phyloP scores from a whole-genome alignment of 805 yeast genomes.

The Candida silvicultrix region DNA sequence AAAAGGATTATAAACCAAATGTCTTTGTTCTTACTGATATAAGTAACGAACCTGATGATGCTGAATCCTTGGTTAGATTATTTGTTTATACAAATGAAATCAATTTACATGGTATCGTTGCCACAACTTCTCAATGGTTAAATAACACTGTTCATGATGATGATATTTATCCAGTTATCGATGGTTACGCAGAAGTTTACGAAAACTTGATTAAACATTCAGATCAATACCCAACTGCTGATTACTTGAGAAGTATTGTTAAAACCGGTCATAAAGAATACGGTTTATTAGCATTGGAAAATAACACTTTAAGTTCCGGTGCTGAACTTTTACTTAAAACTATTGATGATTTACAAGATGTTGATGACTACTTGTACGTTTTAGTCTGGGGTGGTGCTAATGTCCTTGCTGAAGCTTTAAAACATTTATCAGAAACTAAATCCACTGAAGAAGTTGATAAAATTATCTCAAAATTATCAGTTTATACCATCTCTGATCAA shows the following conservation, averaged over 20 bases:
- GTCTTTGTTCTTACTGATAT: constrained; percentile 26
- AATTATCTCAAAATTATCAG: constrained; percentile 16
- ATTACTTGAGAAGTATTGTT: constrained; percentile 21
- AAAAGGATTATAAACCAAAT: constrained; percentile 23
- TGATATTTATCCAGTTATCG: constrained; percentile 26
- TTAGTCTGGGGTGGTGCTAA: constrained; percentile 27
- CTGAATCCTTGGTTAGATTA: constrained; percentile 24
- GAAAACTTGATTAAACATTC: constrained; percentile 22
- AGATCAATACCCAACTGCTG: constrained; percentile 21
- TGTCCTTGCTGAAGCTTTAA: constrained; percentile 26
- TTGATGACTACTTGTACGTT: constrained; percentile 16
- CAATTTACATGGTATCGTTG: constrained; percentile 24
- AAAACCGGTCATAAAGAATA: constrained; percentile 20
- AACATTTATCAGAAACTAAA: constrained; percentile 16
- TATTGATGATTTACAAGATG: constrained; percentile 11
- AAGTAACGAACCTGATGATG: constrained; percentile 27
- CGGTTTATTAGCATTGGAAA: constrained; percentile 18
- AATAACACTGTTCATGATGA: constrained; percentile 24
- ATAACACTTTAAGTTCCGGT: constrained; percentile 16
- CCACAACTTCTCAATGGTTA: constrained; percentile 28
- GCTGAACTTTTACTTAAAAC: constrained; percentile 20
- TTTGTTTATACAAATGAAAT: constrained; percentile 26
- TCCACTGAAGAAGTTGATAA: constrained; percentile 7
- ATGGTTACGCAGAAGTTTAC: constrained; percentile 24
- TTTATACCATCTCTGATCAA: constrained; percentile 27